Evolutionary conservation across 805 yeast species (phyloP).

Genomic region (Metschnikowia henanensis): DNA sequence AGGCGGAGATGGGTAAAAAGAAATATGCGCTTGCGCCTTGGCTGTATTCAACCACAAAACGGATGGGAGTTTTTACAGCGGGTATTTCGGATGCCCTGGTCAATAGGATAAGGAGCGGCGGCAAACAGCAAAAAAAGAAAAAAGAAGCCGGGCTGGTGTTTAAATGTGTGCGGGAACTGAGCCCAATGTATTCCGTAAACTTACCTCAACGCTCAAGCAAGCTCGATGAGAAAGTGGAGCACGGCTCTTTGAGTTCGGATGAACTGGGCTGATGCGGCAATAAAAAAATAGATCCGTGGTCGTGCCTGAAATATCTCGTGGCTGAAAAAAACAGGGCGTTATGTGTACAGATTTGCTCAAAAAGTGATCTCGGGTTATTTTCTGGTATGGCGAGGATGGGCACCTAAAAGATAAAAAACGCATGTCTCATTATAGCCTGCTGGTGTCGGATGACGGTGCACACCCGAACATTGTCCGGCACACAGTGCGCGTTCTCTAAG

Average conservation of each 20-base stretch:
- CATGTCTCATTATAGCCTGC: not conserved
- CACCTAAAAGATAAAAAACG: not conserved
- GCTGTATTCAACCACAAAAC: too few relatives aligned
- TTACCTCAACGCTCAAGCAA: not conserved
- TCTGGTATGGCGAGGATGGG: not conserved
- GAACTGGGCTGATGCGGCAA: too few relatives aligned
- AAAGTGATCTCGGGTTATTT: not conserved
- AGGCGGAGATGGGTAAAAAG: too few relatives aligned
- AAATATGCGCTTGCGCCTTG: too few relatives aligned
- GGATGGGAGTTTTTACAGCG: too few relatives aligned
- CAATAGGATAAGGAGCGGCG: too few relatives aligned
- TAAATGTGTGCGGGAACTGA: too few relatives aligned
- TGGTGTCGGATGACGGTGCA: not conserved
- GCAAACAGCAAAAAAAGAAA: too few relatives aligned
- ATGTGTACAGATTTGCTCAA: not conserved
- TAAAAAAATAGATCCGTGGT: too few relatives aligned
- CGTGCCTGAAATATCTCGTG: too few relatives aligned
- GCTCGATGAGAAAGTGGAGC: not conserved
- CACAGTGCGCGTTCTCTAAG: not conserved
- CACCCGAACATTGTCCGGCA: not conserved
- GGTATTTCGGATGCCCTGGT: too few relatives aligned
- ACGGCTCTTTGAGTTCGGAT: not conserved
- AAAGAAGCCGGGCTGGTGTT: too few relatives aligned
- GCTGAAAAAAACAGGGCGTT: not conserved
- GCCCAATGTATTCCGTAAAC: not conserved